Percentiles rank a stretch among this genome's conserved stretches.
phyloP scores from a whole-genome alignment of 2,329 filamentous ascomycete genomes.

The Ascochyta clinopodiicola region DNA sequence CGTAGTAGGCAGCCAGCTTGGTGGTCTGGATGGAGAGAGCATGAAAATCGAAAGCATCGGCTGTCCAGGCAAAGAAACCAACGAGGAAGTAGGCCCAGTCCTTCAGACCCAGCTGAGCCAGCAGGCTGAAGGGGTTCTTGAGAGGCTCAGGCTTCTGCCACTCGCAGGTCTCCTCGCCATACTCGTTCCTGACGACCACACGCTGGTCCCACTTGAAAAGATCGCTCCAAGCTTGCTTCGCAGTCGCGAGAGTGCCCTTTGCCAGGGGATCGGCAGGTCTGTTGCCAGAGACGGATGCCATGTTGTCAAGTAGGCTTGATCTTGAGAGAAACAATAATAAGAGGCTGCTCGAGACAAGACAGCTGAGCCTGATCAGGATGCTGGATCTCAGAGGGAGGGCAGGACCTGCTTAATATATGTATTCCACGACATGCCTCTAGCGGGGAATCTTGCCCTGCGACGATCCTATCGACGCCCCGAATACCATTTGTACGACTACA shows the following conservation, averaged over 20 bases:
- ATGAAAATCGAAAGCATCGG: constrained; percentile 85
- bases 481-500: constrained; percentile 29
- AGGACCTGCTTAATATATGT: constrained; percentile 29
- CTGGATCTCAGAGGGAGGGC: constrained; percentile 11
- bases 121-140: constrained; percentile 72
- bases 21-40: constrained; percentile 78
- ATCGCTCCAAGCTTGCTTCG: constrained; percentile 68
- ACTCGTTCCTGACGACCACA: constrained; percentile 69
- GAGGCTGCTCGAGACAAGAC: constrained; percentile 15
- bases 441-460: constrained; percentile 17
- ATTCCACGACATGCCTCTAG: constrained; percentile 13
- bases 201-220: constrained; percentile 78
- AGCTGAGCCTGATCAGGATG: constrained; percentile 29
- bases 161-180: constrained; percentile 69
- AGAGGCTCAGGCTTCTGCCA: constrained; percentile 72
- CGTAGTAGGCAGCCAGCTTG: constrained; percentile 69
- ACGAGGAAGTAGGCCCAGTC: constrained; percentile 80
- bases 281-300: constrained; percentile 40
- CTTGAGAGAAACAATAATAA: constrained; percentile 9
- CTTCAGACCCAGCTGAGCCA: constrained; percentile 66
- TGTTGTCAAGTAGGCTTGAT: constrained; percentile 22
- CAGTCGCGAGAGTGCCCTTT: constrained; percentile 68
- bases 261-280: constrained; percentile 71
- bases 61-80: constrained; percentile 77
- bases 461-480: constrained; percentile 24